A percentile compares a stretch with the other conserved stretches of the same genome.
phyloP scores from a whole-genome alignment of 208 protist species.

The Borovskyia barvae region DNA sequence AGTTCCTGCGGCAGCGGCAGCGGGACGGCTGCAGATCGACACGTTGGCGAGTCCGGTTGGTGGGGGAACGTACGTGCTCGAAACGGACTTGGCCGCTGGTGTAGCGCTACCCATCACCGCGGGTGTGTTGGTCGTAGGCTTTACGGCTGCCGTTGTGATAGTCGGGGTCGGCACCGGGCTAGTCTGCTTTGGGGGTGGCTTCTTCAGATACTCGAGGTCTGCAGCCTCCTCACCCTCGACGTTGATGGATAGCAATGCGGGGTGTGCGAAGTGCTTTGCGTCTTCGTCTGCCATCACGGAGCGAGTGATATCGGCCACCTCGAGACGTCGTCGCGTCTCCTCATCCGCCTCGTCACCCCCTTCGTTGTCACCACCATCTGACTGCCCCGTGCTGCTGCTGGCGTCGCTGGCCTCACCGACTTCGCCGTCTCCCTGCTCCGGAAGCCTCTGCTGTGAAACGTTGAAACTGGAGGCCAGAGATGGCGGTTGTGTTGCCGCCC shows the following conservation, averaged over 20 bases:
- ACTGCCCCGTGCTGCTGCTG: constrained; percentile 26
- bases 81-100: constrained; percentile 5
- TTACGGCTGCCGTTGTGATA: constrained; percentile 17
- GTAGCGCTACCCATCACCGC: constrained; percentile 14
- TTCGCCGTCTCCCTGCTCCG: background rate
- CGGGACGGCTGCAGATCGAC: constrained; percentile 66
- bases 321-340: constrained; percentile 7
- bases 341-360: constrained; percentile 20
- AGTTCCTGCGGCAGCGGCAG: constrained; percentile 47
- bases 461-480: constrained; percentile 19
- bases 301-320: constrained; percentile 13
- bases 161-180: constrained; percentile 8
- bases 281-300: constrained; percentile 12
- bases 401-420: constrained; percentile 12
- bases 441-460: constrained; percentile 5
- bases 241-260: constrained; percentile 4
- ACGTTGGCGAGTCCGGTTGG: constrained; percentile 57
- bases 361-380: constrained; percentile 22
- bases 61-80: constrained; percentile 28
- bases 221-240: constrained; percentile 8
- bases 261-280: background rate
- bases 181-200: constrained; percentile 1
- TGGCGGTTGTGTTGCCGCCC: constrained; percentile 16
- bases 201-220: background rate
- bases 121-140: constrained; percentile 15